Percentiles rank a stretch among this genome's conserved stretches.
phyloP scores from a whole-genome alignment of 2,329 filamentous ascomycete species.

The Aspergillus sp. region DNA sequence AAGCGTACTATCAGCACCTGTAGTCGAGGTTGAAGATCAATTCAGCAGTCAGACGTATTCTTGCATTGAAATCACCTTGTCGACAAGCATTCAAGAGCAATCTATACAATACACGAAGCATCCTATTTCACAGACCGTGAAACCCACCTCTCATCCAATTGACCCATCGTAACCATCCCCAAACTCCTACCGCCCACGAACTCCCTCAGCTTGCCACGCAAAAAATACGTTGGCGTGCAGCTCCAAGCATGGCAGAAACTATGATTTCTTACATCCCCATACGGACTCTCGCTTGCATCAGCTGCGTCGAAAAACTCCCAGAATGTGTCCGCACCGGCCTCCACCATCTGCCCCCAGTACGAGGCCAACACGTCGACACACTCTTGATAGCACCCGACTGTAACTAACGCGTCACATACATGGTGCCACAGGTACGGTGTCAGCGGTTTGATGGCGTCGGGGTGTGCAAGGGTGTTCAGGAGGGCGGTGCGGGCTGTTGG shows the following conservation, averaged over 20 bases:
- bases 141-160: not conserved
- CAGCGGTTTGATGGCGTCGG: not conserved
- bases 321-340: conserved; percentile 1
- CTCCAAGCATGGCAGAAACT: conserved; percentile 5
- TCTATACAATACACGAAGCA: no score
- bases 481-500: not conserved
- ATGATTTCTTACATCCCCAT: conserved; percentile 3
- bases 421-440: conserved; percentile 4
- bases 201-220: not conserved
- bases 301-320: conserved; percentile 1
- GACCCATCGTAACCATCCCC: not conserved
- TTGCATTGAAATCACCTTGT: no score
- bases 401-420: not conserved
- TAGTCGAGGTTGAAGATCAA: no score
- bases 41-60: no score
- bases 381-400: conserved; percentile 1
- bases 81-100: no score
- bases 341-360: conserved; percentile 3
- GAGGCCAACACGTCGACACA: not conserved
- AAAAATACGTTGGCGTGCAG: conserved; percentile 1
- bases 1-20: no score
- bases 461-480: not conserved
- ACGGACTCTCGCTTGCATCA: not conserved
- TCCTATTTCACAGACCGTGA: not conserved
- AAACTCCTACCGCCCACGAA: not conserved